Conservation (phyloP, 225 moss, liverwort and hornwort genomes). For the Anthoceros angustus region DNA sequence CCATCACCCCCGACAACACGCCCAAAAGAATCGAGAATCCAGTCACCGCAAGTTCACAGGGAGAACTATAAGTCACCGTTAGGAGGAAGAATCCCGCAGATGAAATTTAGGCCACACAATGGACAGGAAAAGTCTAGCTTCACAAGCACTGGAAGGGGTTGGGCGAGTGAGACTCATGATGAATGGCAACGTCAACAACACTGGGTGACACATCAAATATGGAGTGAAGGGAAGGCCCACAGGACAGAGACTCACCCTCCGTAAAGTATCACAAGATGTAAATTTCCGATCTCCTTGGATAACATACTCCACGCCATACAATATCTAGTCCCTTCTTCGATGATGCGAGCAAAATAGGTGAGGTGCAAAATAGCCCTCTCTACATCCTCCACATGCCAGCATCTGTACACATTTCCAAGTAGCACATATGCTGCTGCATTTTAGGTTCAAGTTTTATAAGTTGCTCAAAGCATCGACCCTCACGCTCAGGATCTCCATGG, state of each 20-base stretch:
- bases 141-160: conserved; percentile 37
- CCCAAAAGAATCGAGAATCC: conserved; percentile 80
- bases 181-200: conserved; percentile 37
- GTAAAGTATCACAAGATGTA: conserved; percentile 66
- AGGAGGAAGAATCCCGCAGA: not conserved
- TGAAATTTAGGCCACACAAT: not conserved
- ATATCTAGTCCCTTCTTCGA: conserved; percentile 96
- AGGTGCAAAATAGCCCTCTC: not conserved
- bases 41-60: conserved; percentile 33
- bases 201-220: conserved; percentile 71
- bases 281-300: conserved; percentile 96
- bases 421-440: too few species aligned
- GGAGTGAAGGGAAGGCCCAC: too few species aligned
- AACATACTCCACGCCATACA: conserved; percentile 86
- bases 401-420: too few species aligned
- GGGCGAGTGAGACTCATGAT: conserved; percentile 39
- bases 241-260: conserved; percentile 48
- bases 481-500: too few species aligned
- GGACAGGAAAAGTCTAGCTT: not conserved
- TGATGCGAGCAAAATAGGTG: conserved; percentile 22
- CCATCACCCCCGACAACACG: conserved; percentile 56
- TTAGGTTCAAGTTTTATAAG: too few species aligned
- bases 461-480: too few species aligned
- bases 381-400: too few species aligned
- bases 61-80: not conserved